These are phyloP conservation scores for Piper longum DNA, from an alignment of 164 flowering plant species.

Conservation along the genomic window DNA sequence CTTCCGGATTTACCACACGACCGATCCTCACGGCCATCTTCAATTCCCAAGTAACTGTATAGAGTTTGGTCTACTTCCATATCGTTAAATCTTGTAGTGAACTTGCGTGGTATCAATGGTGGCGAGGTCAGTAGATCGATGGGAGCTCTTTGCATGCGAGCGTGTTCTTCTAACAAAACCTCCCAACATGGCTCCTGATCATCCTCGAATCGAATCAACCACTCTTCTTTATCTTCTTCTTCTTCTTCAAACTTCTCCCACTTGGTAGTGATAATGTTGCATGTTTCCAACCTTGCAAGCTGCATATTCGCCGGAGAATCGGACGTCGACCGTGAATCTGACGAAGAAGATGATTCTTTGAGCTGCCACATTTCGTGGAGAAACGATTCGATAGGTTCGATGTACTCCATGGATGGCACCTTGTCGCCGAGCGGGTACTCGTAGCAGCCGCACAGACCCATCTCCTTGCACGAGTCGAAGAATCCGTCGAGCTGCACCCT, in stretches of 20 bases:
- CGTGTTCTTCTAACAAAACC: slow-evolving; percentile 34
- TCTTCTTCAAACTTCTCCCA: slow-evolving; percentile 27
- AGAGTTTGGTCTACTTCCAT: no score
- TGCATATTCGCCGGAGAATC: slow-evolving; percentile 9
- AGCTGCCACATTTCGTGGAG: slow-evolving; percentile 49
- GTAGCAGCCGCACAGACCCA: slow-evolving; percentile 34
- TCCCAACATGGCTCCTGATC: slow-evolving; percentile 29
- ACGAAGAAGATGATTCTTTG: slow-evolving; percentile 28
- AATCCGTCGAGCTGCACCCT: slow-evolving; percentile 27
- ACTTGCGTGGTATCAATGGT: no score
- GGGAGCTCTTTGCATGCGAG: not conserved
- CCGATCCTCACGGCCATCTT: no score
- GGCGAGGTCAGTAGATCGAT: not conserved
- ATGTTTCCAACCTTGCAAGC: not conserved
- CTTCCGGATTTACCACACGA: no score
- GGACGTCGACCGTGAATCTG: slow-evolving; percentile 4
- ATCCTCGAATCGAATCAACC: slow-evolving; percentile 24
- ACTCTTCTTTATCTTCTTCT: slow-evolving; percentile 8
- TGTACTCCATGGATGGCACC: slow-evolving; percentile 31
- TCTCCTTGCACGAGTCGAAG: slow-evolving; percentile 31
- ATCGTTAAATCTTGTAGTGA: no score
- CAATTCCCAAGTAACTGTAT: no score
- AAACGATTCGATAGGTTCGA: slow-evolving; percentile 35
- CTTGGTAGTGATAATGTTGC: slow-evolving; percentile 4
- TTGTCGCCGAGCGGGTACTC: slow-evolving; percentile 48